Conservation (phyloP, 2,329 filamentous ascomycete species). For the Hypoxylon sp. region DNA sequence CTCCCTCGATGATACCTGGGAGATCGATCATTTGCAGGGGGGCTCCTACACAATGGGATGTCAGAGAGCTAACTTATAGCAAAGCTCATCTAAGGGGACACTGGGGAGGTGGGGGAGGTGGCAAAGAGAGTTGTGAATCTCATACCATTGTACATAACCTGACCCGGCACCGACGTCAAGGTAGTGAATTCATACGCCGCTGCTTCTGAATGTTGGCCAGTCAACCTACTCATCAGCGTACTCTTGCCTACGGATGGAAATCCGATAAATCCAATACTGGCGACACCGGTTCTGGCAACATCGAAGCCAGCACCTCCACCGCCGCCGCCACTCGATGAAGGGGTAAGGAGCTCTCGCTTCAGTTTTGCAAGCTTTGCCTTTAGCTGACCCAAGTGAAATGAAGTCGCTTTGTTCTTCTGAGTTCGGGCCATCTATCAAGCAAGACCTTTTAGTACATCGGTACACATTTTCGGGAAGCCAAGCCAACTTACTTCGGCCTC, state of each 20-base stretch:
- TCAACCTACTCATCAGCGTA: conserved; percentile 95
- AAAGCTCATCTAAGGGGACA: too few species aligned
- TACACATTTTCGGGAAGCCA: conserved; percentile 16
- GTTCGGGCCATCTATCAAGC: conserved; percentile 85
- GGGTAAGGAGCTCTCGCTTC: conserved; percentile 94
- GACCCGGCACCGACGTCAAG: conserved; percentile 94
- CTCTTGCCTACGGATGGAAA: conserved; percentile 99
- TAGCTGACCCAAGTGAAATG: conserved; percentile 93
- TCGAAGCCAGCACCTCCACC: conserved; percentile 93
- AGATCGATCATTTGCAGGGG: conserved; percentile 99
- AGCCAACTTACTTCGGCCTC: conserved; percentile 84
- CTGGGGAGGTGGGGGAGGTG: conserved; percentile 3
- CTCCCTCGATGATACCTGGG: conserved; percentile 98
- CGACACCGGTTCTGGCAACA: conserved; percentile 96
- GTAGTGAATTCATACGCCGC: conserved; percentile 99
- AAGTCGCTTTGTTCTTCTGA: conserved; percentile 97
- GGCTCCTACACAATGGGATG: conserved; percentile 68
- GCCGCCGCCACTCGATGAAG: conserved; percentile 82
- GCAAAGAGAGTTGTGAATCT: conserved; percentile 25
- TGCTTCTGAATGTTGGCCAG: conserved; percentile 96
- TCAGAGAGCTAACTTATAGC: conserved; percentile 25
- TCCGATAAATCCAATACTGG: conserved; percentile 96
- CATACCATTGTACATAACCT: conserved; percentile 90
- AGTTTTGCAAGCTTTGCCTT: conserved; percentile 99
- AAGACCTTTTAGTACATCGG: conserved; percentile 41